Evolutionary conservation across 2,329 filamentous ascomycete species (phyloP).

Genomic region (Hymenoscyphus salicellus): DNA sequence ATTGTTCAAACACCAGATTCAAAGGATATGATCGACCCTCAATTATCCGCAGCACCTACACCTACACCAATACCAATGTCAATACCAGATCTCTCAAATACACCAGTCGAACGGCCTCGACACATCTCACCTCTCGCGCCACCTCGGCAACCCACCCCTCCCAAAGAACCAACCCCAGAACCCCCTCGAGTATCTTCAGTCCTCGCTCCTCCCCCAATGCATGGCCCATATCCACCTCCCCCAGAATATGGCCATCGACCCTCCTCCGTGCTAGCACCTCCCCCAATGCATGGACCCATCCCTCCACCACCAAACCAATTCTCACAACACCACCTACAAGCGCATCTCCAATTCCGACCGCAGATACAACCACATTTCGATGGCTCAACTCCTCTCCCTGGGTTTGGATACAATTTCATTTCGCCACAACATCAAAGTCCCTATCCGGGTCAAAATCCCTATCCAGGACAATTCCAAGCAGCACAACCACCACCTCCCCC

Average conservation of each 20-base stretch:
- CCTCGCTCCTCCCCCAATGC: conserved; percentile 20
- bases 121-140: conserved; percentile 7
- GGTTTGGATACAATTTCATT: conserved; percentile 33
- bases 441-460: neutral
- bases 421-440: conserved; percentile 6
- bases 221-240: conserved; percentile 21
- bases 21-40: conserved; percentile 5
- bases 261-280: conserved; percentile 29
- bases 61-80: neutral
- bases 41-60: neutral
- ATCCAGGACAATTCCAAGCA: conserved; percentile 11
- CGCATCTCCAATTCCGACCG: conserved; percentile 14
- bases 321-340: conserved; percentile 13
- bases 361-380: conserved; percentile 27
- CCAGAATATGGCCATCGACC: conserved; percentile 19
- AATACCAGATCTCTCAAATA: neutral
- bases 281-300: conserved; percentile 19
- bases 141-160: neutral
- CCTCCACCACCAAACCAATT: conserved; percentile 22
- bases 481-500: conserved; percentile 18
- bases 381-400: conserved; percentile 32
- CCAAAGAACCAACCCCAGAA: conserved; percentile 3
- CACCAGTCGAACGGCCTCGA: neutral
- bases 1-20: neutral
- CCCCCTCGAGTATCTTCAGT: conserved; percentile 12